phyloP scores from a whole-genome alignment of 2,329 filamentous ascomycete species.

The Phyllosticta citriasiana region DNA sequence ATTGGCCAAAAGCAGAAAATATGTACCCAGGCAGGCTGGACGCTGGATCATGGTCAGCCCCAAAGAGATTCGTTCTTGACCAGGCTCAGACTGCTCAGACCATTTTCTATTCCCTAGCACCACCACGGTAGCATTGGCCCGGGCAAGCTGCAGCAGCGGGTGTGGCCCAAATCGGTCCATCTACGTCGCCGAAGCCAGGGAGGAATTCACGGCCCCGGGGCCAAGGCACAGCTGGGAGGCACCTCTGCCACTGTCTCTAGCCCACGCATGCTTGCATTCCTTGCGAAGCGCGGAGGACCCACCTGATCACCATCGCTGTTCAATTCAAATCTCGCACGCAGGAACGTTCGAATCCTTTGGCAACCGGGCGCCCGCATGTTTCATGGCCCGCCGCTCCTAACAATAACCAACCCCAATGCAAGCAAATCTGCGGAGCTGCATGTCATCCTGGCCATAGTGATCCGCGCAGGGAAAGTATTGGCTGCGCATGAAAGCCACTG shows the following conservation, averaged over 20 bases:
- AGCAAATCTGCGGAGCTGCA: slow-evolving; percentile 25
- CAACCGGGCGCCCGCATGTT: slow-evolving; percentile 16
- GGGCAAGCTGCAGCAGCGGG: slow-evolving; percentile 35
- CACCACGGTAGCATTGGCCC: slow-evolving; percentile 33
- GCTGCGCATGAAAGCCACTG: slow-evolving; percentile 17
- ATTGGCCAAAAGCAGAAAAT: slow-evolving; percentile 29
- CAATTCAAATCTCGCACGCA: slow-evolving; percentile 26
- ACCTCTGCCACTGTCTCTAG: slow-evolving; percentile 18
- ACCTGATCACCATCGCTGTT: slow-evolving; percentile 12
- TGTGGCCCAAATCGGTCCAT: slow-evolving; percentile 31
- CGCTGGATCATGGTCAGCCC: slow-evolving; percentile 36
- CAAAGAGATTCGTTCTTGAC: slow-evolving; percentile 30
- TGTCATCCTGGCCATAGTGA: slow-evolving; percentile 10
- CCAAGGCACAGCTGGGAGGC: slow-evolving; percentile 21
- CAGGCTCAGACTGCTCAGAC: slow-evolving; percentile 38
- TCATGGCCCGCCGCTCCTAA: slow-evolving; percentile 23
- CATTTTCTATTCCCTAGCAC: slow-evolving; percentile 32
- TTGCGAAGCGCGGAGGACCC: slow-evolving; percentile 23
- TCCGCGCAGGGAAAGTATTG: slow-evolving; percentile 16
- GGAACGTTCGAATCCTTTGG: slow-evolving; percentile 23
- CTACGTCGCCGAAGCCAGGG: slow-evolving; percentile 33
- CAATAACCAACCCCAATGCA: slow-evolving; percentile 21
- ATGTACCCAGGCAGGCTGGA: slow-evolving; percentile 25
- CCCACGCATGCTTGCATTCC: slow-evolving; percentile 28
- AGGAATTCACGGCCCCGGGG: slow-evolving; percentile 26